Base-by-base conservation (phyloP, 83 land plant species). In the Picea engelmannii region DNA sequence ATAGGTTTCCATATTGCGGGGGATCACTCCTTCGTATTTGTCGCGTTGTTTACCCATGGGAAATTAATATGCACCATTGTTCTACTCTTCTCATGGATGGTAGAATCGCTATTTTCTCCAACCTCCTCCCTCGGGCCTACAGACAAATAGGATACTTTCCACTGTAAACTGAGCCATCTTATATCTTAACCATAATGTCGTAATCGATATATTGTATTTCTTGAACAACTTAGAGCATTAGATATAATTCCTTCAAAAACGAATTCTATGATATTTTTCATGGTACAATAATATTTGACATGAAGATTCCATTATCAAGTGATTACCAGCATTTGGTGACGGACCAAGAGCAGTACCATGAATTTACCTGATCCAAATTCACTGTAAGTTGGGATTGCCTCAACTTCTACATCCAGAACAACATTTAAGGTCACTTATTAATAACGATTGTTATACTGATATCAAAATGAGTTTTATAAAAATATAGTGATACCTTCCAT, bases 71-170 rank as follows among this genome's bases (percentile, higher is more conserved):
- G 35, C 35, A 31, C 0, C 0, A 2, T 31, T 31, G 35, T 31
- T 31, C 35, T 31, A 2, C 35, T 31, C 35, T 31, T 31, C 35
- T 31, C 35, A 31, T 1, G 35, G 35, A 31, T 31, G 35, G 35
- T 31, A 31, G 35, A 31, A 31, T 31, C 31, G 35, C 35, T 2
- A 31, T 31, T 31, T 31, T 0, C 35, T 31, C 35, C 35, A 31
- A 31, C 2, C 35, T 31, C 35, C 35, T 31, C 98, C 1, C 98
- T 96, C 70, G 93, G 71, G 82, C 98, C 93, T 69, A 86, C 94
- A 3, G 98, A 88, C 81, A 90, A 79, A 95, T 90, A 49, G 88
- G 86, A 74, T 88, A 91, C 59, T 87, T 83, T 71, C 94, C 89
- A 66, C 80, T 84, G 78, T 87, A 95, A 24, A 82, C 65, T 10